A percentile compares a stretch with the other conserved stretches of the same genome.
Conservation (phyloP, 2,329 filamentous ascomycete species). For the Ophiostoma pallidulum region DNA sequence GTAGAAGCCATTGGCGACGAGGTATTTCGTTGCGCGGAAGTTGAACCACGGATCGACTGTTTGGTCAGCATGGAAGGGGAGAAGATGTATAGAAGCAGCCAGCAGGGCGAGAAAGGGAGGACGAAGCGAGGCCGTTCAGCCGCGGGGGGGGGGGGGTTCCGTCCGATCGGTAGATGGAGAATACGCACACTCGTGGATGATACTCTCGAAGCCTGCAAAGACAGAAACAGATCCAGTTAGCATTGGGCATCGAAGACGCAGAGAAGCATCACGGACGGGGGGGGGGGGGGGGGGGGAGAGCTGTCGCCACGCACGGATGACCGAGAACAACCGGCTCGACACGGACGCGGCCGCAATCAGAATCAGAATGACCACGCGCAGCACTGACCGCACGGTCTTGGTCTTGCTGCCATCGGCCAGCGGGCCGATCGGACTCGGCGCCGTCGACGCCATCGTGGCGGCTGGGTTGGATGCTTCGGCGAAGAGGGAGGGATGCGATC, state of each 20-base stretch:
- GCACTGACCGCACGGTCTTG: conserved; percentile 71
- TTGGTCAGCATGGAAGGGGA: conserved; percentile 7
- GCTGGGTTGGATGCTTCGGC: conserved; percentile 1
- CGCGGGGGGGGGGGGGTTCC: conserved; percentile 17
- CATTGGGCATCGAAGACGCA: background rate
- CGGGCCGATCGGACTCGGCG: conserved; percentile 34
- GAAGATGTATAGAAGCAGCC: no score
- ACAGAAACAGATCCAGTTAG: background rate
- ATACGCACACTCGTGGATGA: conserved; percentile 95
- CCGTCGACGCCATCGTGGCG: conserved; percentile 35
- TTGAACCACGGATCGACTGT: conserved; percentile 99
- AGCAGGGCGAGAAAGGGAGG: background rate
- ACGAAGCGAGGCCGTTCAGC: no score
- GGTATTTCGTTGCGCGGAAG: conserved; percentile 95
- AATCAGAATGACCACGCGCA: conserved; percentile 81
- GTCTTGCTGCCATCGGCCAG: conserved; percentile 71
- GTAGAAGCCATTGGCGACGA: conserved; percentile 94
- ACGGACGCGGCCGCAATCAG: conserved; percentile 88
- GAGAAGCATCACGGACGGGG: conserved; percentile 12
- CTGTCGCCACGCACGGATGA: conserved; percentile 65
- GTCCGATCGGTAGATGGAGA: no score
- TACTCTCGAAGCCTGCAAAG: conserved; percentile 82
- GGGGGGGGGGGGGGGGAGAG: no score
- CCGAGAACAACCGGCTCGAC: conserved; percentile 91
- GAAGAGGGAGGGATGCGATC: background rate